Evolutionary conservation across 139 green algal genomes (phyloP).

Genomic region (Chlorella sp.): DNA sequence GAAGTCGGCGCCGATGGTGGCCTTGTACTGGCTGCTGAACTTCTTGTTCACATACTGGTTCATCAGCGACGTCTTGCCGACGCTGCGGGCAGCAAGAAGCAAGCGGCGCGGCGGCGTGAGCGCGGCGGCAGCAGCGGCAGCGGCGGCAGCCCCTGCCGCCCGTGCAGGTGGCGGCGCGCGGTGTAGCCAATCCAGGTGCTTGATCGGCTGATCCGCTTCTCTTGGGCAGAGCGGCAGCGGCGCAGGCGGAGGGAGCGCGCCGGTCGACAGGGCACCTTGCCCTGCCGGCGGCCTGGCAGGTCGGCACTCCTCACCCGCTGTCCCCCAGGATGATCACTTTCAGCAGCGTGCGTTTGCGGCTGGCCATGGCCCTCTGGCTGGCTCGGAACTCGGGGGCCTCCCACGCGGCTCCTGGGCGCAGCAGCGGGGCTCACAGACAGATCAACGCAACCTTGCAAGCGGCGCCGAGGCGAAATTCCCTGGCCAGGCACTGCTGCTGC

Average conservation of each 20-base stretch:
- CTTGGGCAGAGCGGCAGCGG: too few relatives aligned
- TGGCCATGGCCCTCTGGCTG: background rate
- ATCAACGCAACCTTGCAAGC: too few relatives aligned
- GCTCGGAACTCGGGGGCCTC: too few relatives aligned
- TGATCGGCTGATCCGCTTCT: too few relatives aligned
- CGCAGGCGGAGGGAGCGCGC: too few relatives aligned
- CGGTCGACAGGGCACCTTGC: too few relatives aligned
- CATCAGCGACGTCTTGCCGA: conserved; percentile 99
- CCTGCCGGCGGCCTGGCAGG: too few relatives aligned
- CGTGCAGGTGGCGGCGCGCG: background rate
- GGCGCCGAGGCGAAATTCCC: too few relatives aligned
- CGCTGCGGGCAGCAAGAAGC: conserved; percentile 60
- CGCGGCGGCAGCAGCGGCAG: background rate
- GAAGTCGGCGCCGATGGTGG: conserved; percentile 99
- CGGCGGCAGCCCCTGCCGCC: background rate
- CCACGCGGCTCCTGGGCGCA: too few relatives aligned
- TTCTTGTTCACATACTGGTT: conserved; percentile 99
- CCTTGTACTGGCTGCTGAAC: conserved; percentile 99
- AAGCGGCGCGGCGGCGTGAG: background rate
- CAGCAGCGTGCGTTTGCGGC: conserved; percentile 81
- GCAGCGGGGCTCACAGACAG: too few relatives aligned
- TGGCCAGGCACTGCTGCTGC: too few relatives aligned
- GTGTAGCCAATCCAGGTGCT: background rate
- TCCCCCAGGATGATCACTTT: conserved; percentile 99
- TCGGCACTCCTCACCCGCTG: conserved; percentile 80